phyloP scores from a whole-genome alignment of 2,329 filamentous ascomycete genomes.

The Exophiala sp. region DNA sequence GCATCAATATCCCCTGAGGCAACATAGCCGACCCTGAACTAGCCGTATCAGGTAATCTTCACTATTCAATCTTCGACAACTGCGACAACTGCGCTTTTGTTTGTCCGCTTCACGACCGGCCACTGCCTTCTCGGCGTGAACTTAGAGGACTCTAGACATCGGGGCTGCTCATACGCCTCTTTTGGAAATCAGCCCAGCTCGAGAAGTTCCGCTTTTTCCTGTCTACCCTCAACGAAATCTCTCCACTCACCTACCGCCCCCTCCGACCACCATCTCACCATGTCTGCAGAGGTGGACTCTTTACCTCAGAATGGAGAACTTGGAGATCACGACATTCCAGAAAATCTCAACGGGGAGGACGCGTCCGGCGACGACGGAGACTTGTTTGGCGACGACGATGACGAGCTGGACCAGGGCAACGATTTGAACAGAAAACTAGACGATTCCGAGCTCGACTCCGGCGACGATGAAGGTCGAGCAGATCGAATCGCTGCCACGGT shows the following conservation, averaged over 20 bases:
- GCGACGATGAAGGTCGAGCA: constrained; percentile 56
- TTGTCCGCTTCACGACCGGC: background rate
- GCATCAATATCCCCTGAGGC: background rate
- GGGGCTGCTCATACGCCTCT: too few species aligned
- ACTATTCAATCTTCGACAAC: background rate
- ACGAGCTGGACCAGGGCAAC: constrained; percentile 26
- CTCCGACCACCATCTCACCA: constrained; percentile 2
- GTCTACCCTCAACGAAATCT: too few species aligned
- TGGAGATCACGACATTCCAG: constrained; percentile 6
- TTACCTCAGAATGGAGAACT: constrained; percentile 1
- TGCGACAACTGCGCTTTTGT: background rate
- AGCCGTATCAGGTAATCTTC: constrained; percentile 5
- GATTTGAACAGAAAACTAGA: constrained; percentile 49
- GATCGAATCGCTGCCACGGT: constrained; percentile 50
- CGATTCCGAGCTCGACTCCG: constrained; percentile 62
- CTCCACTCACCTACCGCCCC: too few species aligned
- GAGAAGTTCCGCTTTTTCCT: too few species aligned
- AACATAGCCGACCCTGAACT: constrained; percentile 11
- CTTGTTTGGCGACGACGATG: constrained; percentile 46
- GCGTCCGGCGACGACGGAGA: constrained; percentile 34
- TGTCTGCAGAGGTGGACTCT: constrained; percentile 26
- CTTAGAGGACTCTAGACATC: background rate
- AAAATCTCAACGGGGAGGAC: constrained; percentile 34
- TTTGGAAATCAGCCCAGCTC: too few species aligned
- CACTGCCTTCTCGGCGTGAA: background rate